These are phyloP conservation scores for Cucumis hystrix DNA, from an alignment of 306 rosid genomes.

Conservation along the genomic window DNA sequence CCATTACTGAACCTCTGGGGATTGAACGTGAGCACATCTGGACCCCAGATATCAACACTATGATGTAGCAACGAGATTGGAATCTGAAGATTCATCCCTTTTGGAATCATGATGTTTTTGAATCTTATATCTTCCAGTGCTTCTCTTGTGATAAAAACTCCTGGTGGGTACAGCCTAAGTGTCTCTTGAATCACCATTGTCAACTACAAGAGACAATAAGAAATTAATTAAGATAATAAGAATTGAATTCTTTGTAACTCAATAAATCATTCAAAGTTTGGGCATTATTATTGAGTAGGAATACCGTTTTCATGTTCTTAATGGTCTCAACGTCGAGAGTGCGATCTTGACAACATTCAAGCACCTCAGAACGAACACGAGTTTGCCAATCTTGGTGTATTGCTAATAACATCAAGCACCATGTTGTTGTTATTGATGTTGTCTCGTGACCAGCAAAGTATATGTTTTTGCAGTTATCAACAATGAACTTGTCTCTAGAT, in stretches of 20 bases:
- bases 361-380: constrained; percentile 44
- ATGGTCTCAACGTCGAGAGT: constrained; percentile 37
- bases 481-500: constrained; percentile 38
- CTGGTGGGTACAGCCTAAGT: constrained; percentile 40
- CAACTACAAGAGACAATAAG: constrained; percentile 16
- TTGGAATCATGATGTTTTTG: constrained; percentile 32
- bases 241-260: background rate
- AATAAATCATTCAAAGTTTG: background rate
- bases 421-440: constrained; percentile 58
- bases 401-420: constrained; percentile 85
- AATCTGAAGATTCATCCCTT: constrained; percentile 41
- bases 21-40: constrained; percentile 38
- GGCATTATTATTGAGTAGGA: background rate
- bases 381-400: constrained; percentile 66
- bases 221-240: background rate
- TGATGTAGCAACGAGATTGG: constrained; percentile 39
- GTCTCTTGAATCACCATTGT: constrained; percentile 76
- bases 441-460: constrained; percentile 95
- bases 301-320: constrained; percentile 51
- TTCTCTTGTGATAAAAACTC: constrained; percentile 15
- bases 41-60: constrained; percentile 36
- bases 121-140: constrained; percentile 28
- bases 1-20: constrained; percentile 59
- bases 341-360: constrained; percentile 39
- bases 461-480: constrained; percentile 86